These are phyloP conservation scores for Herpetomonas samuelpessoai DNA, from an alignment of 208 protist genomes.

Conservation along the genomic window DNA sequence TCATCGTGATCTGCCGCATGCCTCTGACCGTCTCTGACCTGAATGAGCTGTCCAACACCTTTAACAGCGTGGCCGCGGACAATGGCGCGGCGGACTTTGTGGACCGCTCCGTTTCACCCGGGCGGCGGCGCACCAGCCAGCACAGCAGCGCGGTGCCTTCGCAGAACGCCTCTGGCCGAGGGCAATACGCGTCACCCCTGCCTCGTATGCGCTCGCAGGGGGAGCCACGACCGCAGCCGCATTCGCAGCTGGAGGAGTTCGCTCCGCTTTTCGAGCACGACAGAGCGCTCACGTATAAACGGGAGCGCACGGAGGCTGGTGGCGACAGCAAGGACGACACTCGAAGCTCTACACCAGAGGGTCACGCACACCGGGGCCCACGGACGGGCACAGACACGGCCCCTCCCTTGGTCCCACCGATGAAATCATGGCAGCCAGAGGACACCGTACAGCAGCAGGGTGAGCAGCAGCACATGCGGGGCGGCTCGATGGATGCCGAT, in stretches of 20 bases:
- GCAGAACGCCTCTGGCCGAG: too few relatives aligned
- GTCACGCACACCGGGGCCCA: too few relatives aligned
- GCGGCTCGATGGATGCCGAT: neutral
- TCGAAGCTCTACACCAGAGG: too few relatives aligned
- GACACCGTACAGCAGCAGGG: neutral
- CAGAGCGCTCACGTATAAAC: too few relatives aligned
- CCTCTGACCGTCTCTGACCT: slow-evolving; percentile 15
- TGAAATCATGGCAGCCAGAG: neutral
- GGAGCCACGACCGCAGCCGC: neutral
- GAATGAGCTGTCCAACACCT: slow-evolving; percentile 11
- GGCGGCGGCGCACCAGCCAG: neutral
- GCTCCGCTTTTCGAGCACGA: too few relatives aligned
- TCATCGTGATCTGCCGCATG: slow-evolving; percentile 32
- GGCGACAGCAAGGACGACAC: neutral
- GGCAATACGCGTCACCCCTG: neutral
- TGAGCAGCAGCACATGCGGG: neutral
- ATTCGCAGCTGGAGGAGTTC: too few relatives aligned
- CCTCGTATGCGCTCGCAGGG: too few relatives aligned
- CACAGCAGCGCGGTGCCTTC: neutral
- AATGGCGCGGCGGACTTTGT: neutral
- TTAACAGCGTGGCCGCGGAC: neutral
- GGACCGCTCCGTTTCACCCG: neutral
- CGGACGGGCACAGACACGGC: neutral
- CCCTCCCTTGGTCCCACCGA: neutral
- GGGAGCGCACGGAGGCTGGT: neutral